phyloP scores from a whole-genome alignment of 2,329 filamentous ascomycete genomes.

The Colletotrichum tofieldiae region DNA sequence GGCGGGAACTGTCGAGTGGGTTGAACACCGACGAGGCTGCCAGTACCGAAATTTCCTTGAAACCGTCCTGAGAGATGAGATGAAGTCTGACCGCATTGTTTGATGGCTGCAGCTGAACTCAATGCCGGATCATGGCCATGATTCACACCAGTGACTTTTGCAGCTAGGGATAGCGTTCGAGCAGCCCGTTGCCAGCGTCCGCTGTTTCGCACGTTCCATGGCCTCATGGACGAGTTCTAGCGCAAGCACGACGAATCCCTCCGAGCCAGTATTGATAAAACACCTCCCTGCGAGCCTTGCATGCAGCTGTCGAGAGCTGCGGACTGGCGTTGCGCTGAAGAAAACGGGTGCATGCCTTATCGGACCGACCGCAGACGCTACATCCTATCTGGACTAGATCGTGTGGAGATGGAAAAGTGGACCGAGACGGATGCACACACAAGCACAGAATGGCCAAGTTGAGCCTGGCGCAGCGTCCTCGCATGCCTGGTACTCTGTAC shows the following conservation, averaged over 20 bases:
- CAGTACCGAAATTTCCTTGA: not conserved
- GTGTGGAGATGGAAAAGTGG: slow-evolving; percentile 30
- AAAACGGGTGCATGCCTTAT: slow-evolving; percentile 40
- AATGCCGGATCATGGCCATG: not conserved
- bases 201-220: not conserved
- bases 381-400: slow-evolving; percentile 7
- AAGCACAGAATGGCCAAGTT: slow-evolving; percentile 15
- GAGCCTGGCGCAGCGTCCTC: slow-evolving; percentile 16
- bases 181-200: no score
- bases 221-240: not conserved
- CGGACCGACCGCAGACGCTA: slow-evolving; percentile 42
- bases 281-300: slow-evolving; percentile 35
- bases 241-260: not conserved
- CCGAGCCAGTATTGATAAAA: not conserved
- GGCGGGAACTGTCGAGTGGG: not conserved
- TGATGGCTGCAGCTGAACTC: slow-evolving; percentile 2
- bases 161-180: not conserved
- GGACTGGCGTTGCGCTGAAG: slow-evolving; percentile 20
- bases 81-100: not conserved
- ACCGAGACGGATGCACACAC: slow-evolving; percentile 26
- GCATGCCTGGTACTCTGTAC: not conserved
- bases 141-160: not conserved
- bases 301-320: slow-evolving; percentile 7
- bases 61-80: slow-evolving; percentile 7
- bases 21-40: not conserved